phyloP scores from a whole-genome alignment of 495 filamentous ascomycete species.

The Lepraria neglecta region DNA sequence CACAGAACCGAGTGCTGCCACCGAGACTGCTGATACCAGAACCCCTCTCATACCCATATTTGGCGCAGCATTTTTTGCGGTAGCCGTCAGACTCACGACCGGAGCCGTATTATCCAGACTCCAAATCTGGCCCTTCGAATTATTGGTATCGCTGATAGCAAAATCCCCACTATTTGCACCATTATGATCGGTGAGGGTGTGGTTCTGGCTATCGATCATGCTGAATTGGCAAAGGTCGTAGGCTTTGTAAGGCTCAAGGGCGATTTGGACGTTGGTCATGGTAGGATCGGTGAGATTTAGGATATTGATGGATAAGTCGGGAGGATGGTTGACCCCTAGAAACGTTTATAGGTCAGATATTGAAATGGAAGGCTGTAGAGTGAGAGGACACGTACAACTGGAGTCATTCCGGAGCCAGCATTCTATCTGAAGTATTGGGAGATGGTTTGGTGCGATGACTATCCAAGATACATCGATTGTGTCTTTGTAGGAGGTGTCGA shows the following conservation, averaged over 20 bases:
- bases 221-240: conserved; percentile 10
- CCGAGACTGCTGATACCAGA: background rate
- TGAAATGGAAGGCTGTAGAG: background rate
- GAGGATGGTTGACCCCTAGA: background rate
- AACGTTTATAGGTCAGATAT: background rate
- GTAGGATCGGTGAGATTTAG: background rate
- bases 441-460: conserved; percentile 6
- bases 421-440: background rate
- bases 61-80: background rate
- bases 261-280: background rate
- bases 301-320: background rate
- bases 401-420: conserved; percentile 9
- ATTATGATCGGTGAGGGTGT: background rate
- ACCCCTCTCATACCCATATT: background rate
- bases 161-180: background rate
- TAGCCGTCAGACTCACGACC: background rate
- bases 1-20: too few species aligned
- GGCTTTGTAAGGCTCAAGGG: background rate
- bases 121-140: background rate
- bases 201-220: background rate
- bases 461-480: conserved; percentile 9
- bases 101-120: background rate
- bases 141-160: background rate
- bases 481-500: conserved; percentile 10
- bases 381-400: background rate